phyloP scores from a whole-genome alignment of 805 yeast genomes.

The Wickerhamomyces subpelliculosus region DNA sequence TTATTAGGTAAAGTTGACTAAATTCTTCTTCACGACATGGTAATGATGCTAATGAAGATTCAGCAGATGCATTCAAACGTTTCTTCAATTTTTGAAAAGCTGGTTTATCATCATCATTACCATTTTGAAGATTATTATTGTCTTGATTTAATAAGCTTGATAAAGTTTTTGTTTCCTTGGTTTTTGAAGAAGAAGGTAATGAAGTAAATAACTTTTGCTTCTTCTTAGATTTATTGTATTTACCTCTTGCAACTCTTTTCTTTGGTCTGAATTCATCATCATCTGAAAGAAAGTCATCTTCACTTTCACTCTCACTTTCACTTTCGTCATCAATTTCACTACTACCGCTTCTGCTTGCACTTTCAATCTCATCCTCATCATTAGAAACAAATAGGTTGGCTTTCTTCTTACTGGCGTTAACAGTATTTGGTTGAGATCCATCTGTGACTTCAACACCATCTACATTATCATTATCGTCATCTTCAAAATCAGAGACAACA shows the following conservation, averaged over 20 bases:
- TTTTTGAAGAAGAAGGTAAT: too few relatives aligned
- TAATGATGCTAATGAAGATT: conserved; percentile 38
- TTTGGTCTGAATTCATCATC: conserved; percentile 24
- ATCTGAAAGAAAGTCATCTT: conserved; percentile 6
- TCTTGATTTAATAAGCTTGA: too few relatives aligned
- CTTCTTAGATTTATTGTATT: conserved; percentile 24
- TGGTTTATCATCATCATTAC: conserved; percentile 9
- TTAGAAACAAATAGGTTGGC: neutral
- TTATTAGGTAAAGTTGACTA: conserved; percentile 53
- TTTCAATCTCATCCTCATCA: conserved; percentile 7
- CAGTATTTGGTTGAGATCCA: too few relatives aligned
- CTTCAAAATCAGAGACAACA: neutral
- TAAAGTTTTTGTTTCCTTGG: too few relatives aligned
- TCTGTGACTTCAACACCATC: conserved; percentile 10
- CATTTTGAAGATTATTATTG: too few relatives aligned
- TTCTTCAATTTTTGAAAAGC: conserved; percentile 31
- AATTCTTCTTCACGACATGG: conserved; percentile 89
- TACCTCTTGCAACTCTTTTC: conserved; percentile 22
- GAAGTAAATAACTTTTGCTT: too few relatives aligned
- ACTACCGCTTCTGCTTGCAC: conserved; percentile 11
- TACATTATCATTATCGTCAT: conserved; percentile 1
- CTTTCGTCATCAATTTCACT: conserved; percentile 11
- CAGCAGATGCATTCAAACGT: conserved; percentile 9
- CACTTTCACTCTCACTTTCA: conserved; percentile 16
- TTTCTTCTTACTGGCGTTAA: conserved; percentile 6